These are phyloP conservation scores for Saussurea involucrata DNA, from an alignment of 129 eudicot genomes.

Conservation along the genomic window DNA sequence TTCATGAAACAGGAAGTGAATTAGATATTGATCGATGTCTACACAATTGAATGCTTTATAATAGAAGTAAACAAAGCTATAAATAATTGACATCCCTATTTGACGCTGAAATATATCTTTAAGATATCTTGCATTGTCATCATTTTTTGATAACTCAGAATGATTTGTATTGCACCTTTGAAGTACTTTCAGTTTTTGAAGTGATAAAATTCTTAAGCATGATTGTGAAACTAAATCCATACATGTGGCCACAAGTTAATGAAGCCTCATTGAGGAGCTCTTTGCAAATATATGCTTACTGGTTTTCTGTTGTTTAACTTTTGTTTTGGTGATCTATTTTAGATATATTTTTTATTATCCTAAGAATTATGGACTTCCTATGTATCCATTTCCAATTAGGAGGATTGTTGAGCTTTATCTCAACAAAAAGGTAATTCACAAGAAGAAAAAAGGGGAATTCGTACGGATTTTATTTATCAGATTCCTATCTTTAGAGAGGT, in stretches of 20 bases:
- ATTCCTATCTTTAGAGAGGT: neutral
- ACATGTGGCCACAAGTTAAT: neutral
- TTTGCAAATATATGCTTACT: neutral
- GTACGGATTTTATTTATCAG: neutral
- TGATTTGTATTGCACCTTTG: neutral
- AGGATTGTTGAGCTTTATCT: neutral
- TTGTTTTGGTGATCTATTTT: neutral
- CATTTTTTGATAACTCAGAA: neutral
- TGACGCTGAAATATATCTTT: neutral
- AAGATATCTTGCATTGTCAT: neutral
- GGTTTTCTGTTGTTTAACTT: neutral
- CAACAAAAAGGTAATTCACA: neutral
- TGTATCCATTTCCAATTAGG: neutral
- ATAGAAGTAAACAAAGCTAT: neutral
- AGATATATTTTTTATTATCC: neutral
- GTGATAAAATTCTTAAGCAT: neutral
- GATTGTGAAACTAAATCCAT: neutral
- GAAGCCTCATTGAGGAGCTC: neutral
- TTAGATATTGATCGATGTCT: neutral
- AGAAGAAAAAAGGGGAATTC: neutral
- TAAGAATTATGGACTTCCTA: neutral
- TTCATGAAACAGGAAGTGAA: neutral
- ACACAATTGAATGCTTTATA: neutral
- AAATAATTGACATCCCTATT: neutral
- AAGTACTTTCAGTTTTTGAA: neutral